Base-by-base conservation (phyloP, 192 early-diverging fungal genomes). In the Phlyctochytrium planicorne region DNA sequence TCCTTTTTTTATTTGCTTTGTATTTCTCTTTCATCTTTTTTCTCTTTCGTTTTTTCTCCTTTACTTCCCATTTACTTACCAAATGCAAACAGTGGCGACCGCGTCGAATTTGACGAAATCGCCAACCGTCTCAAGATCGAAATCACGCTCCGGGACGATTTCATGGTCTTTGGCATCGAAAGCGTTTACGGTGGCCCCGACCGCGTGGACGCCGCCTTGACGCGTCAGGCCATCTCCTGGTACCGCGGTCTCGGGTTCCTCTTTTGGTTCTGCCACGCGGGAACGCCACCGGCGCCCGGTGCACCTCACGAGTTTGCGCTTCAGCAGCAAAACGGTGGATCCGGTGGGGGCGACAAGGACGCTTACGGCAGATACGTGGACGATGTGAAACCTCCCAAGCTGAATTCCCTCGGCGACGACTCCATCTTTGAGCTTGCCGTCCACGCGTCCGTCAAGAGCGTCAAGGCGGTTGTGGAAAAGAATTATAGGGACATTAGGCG, bases 101-200 rank as follows among this genome's bases (percentile, higher is more conserved):
- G 55, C 6, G 27, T 25, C 27, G 55, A 62, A 20, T 59, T 67
- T 29, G 66, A 67, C 20, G 53, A 60, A 59, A 53, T 60, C 10
- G 32, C 47, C 20, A 60, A 60, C 20, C 12, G 30, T 2, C 53
- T 67, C 6, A 67, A 67, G 34, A 59, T 27, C 66, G 66, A 67
- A 59, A 67, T 67, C 10, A 60, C 66, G 23, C 63, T 65, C 40
- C 63, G 63, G 12, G 29, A 53, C 40, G 63, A 65, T 27, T 65
- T 65, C 29, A 3, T 23, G 3, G 55, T 67, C 37, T 67, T 62
- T 60, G 52, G 53, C 34, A 34, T 60, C 30, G 66, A 67, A 33
- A 30, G 16, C 50, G 53, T 60, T 29, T 10, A 3, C 12, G 6
- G 4, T 27, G 55, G 23, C 12, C 53, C 53, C 29, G 53, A 29